A percentile compares a stretch with the other conserved stretches of the same genome.
phyloP scores from a whole-genome alignment of 345 rosid genomes.

The Eucalyptus viminalis region DNA sequence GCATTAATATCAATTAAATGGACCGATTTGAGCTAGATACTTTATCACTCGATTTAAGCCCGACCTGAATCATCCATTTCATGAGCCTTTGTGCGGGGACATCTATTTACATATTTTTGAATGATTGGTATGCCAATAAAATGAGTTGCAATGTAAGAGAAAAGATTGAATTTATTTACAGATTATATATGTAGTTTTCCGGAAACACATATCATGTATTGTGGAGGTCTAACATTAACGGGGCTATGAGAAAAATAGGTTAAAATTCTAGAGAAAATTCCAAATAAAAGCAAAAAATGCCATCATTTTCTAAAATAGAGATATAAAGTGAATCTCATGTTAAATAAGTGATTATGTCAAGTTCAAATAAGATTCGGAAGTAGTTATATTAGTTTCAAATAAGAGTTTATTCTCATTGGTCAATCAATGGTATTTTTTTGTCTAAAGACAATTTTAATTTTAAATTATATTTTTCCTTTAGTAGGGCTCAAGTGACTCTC shows the following conservation, averaged over 20 bases:
- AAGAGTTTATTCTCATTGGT: fast-evolving
- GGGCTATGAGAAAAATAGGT: fast-evolving
- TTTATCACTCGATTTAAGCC: neutral
- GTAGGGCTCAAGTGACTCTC: fast-evolving
- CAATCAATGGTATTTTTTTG: too few species aligned
- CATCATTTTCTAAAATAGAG: fast-evolving
- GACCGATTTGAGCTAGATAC: neutral
- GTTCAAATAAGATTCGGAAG: too few species aligned
- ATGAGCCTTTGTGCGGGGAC: fast-evolving
- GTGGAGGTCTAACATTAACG: neutral
- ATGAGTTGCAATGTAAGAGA: neutral
- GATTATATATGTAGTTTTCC: neutral
- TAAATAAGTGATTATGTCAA: too few species aligned
- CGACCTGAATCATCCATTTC: neutral
- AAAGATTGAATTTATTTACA: neutral
- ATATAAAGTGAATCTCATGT: fast-evolving
- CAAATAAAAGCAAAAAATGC: fast-evolving
- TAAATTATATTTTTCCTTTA: too few species aligned
- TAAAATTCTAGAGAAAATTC: neutral
- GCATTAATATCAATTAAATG: neutral
- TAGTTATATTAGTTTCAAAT: too few species aligned
- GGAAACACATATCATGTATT: fast-evolving
- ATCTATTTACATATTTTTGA: neutral
- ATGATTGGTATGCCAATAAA: fast-evolving
- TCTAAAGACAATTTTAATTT: too few species aligned